Conservation (phyloP, 495 filamentous ascomycete genomes). For the Niebla homalea region DNA sequence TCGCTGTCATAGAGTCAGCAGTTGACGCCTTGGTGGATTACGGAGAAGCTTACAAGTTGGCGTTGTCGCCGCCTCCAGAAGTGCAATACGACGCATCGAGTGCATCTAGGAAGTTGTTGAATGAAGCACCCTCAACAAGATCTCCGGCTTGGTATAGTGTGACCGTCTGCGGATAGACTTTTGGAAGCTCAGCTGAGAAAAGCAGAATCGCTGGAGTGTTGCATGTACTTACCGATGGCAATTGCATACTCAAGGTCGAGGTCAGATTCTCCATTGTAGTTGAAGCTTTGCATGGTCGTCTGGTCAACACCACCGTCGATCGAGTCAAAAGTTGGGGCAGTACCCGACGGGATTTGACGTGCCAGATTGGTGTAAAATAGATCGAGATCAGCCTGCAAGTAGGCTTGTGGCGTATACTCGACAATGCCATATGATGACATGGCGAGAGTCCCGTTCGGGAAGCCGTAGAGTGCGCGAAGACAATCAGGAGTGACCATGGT, state of each 20-base stretch:
- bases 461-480: constrained; percentile 14
- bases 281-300: not conserved
- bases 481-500: constrained; percentile 15
- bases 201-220: not conserved
- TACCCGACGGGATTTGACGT: constrained; percentile 5
- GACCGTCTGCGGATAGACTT: constrained; percentile 27
- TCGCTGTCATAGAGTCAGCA: constrained; percentile 9
- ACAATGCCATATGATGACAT: constrained; percentile 16
- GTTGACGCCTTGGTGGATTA: no score
- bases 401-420: constrained; percentile 17
- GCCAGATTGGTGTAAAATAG: constrained; percentile 16
- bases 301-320: constrained; percentile 16
- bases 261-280: constrained; percentile 13
- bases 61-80: constrained; percentile 27
- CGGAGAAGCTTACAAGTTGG: not conserved
- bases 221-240: constrained; percentile 13
- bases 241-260: constrained; percentile 25
- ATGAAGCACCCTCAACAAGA: constrained; percentile 17
- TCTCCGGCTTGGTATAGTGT: constrained; percentile 29
- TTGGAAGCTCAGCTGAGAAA: not conserved
- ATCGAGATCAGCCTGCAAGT: constrained; percentile 10
- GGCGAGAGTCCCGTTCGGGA: not conserved
- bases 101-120: constrained; percentile 36
- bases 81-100: constrained; percentile 29
- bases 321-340: constrained; percentile 8